A percentile compares a stretch with the other conserved stretches of the same genome.
Evolutionary conservation across 202 grass and related monocot species (phyloP).

Genomic region (Schoenoplectus tabernaemontani): DNA sequence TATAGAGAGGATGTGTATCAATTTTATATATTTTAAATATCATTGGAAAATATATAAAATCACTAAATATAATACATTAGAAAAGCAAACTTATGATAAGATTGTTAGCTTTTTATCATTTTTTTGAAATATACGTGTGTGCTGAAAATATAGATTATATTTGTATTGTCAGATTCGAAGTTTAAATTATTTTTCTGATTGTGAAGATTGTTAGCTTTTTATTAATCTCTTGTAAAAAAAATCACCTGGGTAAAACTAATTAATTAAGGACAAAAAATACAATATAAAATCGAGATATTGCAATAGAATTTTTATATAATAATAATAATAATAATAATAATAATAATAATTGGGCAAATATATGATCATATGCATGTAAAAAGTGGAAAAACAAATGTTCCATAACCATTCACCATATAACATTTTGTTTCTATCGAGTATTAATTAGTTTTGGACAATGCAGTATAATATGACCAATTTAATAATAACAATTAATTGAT

Average conservation of each 20-base stretch:
- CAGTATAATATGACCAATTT: conserved; percentile 3
- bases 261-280: background rate
- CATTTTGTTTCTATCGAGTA: background rate
- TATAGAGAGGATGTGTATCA: no score
- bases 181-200: background rate
- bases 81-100: background rate
- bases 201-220: background rate
- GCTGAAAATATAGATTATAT: background rate
- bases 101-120: background rate
- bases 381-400: background rate
- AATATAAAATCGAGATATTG: background rate
- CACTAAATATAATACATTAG: no score
- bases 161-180: background rate
- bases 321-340: no score
- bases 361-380: background rate
- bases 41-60: no score
- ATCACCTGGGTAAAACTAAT: no score
- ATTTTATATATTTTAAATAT: no score
- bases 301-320: no score
- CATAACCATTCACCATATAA: background rate
- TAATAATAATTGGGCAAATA: background rate
- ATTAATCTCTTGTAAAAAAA: background rate
- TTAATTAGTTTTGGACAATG: conserved; percentile 8
- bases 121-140: background rate
- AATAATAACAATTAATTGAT: conserved; percentile 15